Base-by-base conservation (phyloP, 257 asterid species). In the Striga asiatica region DNA sequence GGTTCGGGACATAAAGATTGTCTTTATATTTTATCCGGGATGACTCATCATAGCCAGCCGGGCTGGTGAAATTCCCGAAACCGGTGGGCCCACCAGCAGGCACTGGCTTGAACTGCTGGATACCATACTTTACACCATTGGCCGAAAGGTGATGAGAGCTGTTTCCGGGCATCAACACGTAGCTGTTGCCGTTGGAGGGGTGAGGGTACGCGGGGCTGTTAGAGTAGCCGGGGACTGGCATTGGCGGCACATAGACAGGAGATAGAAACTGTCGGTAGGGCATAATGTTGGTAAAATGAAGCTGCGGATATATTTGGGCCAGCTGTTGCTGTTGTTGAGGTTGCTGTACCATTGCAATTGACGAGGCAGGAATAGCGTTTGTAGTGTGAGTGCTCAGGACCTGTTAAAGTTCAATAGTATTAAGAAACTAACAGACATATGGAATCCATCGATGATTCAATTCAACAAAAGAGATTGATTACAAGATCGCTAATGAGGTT, bases 301-400 rank as follows among this genome's bases (percentile, higher is more conserved):
- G 79, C 19, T 85, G 96, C 62, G 95, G 94, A 74, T 82, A 92
- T 95, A 92, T 82, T 86, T 92, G 98, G 5, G 97, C 84, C 51
- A 92, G 70, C 62, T 79, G 88, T 48, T 80, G 85, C 34, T 82
- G 80, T 21, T 77, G 85, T 29, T 76, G 94, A 58, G 76, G 89
- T 21, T 85, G 97, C 20, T 83, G 98, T 28, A 74, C 75, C 93
- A 78, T 78, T 38, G 85, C 78, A 51, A 81, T 71, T 50, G 94
- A 61, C 22, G 95, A 70, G 34, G 82, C 66, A 58, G 96, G 81
- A 45, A 77, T 48, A 46, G 76, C 52, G 61, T 62, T 80, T 45
- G 79, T 65, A 11, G 78, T 60, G 20, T 80, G 89, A 2, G 80
- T 66, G 64, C 58, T 55, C 53, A 84, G 74, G 39, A 78, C 89